phyloP scores from a whole-genome alignment of 2,329 filamentous ascomycete genomes.

The Monosporascus sp. region DNA sequence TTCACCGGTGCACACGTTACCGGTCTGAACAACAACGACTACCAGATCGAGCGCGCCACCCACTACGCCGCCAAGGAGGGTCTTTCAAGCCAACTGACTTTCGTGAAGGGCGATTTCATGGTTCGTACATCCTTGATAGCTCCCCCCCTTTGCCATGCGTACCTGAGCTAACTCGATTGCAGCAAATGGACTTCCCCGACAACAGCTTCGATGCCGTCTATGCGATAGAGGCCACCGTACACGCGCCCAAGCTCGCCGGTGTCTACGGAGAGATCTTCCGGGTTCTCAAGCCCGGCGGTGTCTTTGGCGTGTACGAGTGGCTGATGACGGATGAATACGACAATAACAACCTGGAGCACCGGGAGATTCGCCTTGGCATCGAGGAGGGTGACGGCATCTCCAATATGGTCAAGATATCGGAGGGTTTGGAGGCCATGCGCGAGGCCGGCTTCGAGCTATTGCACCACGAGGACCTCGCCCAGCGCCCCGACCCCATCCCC shows the following conservation, averaged over 20 bases:
- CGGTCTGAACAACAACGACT: slow-evolving; percentile 98
- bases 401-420: slow-evolving; percentile 88
- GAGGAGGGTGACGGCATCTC: slow-evolving; percentile 95
- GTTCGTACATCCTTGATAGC: slow-evolving; percentile 23
- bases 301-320: slow-evolving; percentile 98
- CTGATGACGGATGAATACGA: slow-evolving; percentile 96
- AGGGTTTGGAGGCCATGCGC: slow-evolving; percentile 78
- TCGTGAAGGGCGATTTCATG: slow-evolving; percentile 98
- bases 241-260: slow-evolving; percentile 83
- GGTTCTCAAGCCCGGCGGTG: slow-evolving; percentile 90
- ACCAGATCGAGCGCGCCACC: slow-evolving; percentile 93
- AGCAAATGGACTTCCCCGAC: slow-evolving; percentile 93
- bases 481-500: slow-evolving; percentile 66
- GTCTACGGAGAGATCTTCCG: slow-evolving; percentile 94
- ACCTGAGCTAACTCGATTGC: neutral
- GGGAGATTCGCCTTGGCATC: slow-evolving; percentile 86
- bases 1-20: slow-evolving; percentile 87
- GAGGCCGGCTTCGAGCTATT: slow-evolving; percentile 81
- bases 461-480: slow-evolving; percentile 80
- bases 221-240: slow-evolving; percentile 94
- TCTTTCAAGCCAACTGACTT: slow-evolving; percentile 72
- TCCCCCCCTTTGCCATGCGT: neutral
- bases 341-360: slow-evolving; percentile 79
- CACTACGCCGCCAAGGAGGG: slow-evolving; percentile 78
- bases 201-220: slow-evolving; percentile 93